Evolutionary conservation across 2,329 filamentous ascomycete genomes (phyloP).

Genomic region (Verticillium nonalfalfae): DNA sequence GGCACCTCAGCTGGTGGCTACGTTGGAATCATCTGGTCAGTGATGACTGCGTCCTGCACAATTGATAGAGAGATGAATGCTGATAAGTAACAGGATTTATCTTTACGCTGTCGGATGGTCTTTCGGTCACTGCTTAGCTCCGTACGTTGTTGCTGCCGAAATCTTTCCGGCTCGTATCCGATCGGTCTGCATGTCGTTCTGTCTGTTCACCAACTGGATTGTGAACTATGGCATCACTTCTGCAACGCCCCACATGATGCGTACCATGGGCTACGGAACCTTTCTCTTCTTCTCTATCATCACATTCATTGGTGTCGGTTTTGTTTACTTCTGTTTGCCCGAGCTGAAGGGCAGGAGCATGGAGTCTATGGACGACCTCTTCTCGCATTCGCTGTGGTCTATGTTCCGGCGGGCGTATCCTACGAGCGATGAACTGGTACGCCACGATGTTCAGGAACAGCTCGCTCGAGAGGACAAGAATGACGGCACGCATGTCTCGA

Average conservation of each 20-base stretch:
- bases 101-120: conserved; percentile 22
- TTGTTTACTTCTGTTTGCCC: conserved; percentile 39
- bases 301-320: conserved; percentile 17
- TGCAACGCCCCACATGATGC: conserved; percentile 17
- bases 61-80: background rate
- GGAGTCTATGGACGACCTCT: conserved; percentile 43
- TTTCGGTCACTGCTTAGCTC: conserved; percentile 14
- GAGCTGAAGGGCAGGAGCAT: conserved; percentile 43
- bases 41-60: too few species aligned
- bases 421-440: conserved; percentile 37
- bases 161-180: conserved; percentile 23
- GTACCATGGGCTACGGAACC: conserved; percentile 7
- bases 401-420: conserved; percentile 33
- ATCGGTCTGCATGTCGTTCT: conserved; percentile 17
- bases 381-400: conserved; percentile 29
- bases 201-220: conserved; percentile 21
- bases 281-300: conserved; percentile 9
- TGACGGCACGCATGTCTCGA: background rate
- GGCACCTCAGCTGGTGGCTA: conserved; percentile 31
- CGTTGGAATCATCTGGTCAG: conserved; percentile 27
- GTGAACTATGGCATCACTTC: conserved; percentile 21
- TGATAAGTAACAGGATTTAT: conserved; percentile 17
- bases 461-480: background rate
- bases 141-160: conserved; percentile 18
- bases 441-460: background rate